Conservation (phyloP, 2,329 filamentous ascomycete genomes). For the Colletotrichum lupini region DNA sequence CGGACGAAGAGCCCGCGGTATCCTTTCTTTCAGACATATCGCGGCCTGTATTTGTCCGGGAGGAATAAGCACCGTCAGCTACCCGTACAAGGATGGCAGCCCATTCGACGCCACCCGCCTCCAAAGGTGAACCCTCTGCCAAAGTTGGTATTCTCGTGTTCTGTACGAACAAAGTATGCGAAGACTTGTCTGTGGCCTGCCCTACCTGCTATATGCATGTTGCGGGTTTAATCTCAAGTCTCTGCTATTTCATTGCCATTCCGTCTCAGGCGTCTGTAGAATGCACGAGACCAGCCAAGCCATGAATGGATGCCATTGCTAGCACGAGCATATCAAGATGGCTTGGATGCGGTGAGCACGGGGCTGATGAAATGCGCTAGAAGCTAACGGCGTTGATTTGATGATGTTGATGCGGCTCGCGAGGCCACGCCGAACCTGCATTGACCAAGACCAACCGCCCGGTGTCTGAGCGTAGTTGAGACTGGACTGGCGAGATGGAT, state of each 20-base stretch:
- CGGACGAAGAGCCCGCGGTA: background rate
- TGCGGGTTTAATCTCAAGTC: slow-evolving; percentile 13
- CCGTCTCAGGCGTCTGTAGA: background rate
- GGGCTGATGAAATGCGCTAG: background rate
- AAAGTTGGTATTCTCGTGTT: background rate
- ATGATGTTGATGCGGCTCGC: slow-evolving; percentile 19
- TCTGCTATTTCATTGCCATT: background rate
- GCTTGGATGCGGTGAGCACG: slow-evolving; percentile 12
- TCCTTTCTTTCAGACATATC: background rate
- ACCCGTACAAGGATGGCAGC: slow-evolving; percentile 7
- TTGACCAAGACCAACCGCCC: background rate
- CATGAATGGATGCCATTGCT: background rate
- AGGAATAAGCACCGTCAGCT: slow-evolving; percentile 12
- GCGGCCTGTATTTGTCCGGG: background rate
- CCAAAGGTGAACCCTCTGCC: background rate
- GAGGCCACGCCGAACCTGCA: slow-evolving; percentile 10
- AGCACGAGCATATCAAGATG: slow-evolving; percentile 17
- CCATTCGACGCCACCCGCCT: slow-evolving; percentile 9
- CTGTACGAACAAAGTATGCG: background rate
- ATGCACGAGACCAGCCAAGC: slow-evolving; percentile 4
- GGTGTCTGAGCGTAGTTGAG: background rate
- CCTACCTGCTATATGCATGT: background rate
- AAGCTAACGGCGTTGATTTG: background rate
- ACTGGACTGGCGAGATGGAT: background rate
- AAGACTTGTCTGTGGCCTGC: background rate